Base-by-base conservation (phyloP, 176 grass and related monocot species). In the Aegilops sharonensis region DNA sequence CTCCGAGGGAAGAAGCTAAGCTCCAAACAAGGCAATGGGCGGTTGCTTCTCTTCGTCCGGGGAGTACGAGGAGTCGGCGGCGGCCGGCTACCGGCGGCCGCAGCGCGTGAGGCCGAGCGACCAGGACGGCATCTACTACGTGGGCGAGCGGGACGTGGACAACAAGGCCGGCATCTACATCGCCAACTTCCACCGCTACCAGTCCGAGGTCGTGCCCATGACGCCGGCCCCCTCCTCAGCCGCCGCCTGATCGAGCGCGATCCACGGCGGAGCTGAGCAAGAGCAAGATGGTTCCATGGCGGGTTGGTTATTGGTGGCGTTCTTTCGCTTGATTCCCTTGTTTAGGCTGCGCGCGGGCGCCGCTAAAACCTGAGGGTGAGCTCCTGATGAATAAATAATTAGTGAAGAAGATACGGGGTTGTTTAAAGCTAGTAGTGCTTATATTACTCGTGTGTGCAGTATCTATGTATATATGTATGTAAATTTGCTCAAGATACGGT, bases 181-280 rank as follows among this genome's bases (percentile, higher is more conserved):
- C 81, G 76, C 11, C 23, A 88, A 88, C 11, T 91, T 91, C 89
- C 81, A 91, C 61, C 89, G 36, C n/a, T 5, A 81, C 27, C 89
- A 84, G 76, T 81, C 85, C 68, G 68, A 35, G 63, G 80, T 70
- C 43, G 64, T 77, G 34, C 75, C 64, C 17, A 35, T 35, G 59
- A 87, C 45, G 56, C 67, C 50, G 5, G 8, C 78, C 35, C 39
- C 88, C 64, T 10, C 80, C 1, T 30, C 63, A 18, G 25, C 69
- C 77, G 25, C 72, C 12, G 29, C 65, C 8, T 27, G 72, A 50
- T 56, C 52, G 15, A 56, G 4, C 14, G 1, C 50, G 15, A 54
- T 54, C 50, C 50, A 54, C 18, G 56, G 56, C 20, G 56, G 56
- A 59, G 56, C 7, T 21, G 56, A 66, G 63, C 63, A 13, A 75